These are phyloP conservation scores for Kalanchoe fedtschenkoi DNA, from an alignment of 164 flowering plant genomes.

Conservation along the genomic window DNA sequence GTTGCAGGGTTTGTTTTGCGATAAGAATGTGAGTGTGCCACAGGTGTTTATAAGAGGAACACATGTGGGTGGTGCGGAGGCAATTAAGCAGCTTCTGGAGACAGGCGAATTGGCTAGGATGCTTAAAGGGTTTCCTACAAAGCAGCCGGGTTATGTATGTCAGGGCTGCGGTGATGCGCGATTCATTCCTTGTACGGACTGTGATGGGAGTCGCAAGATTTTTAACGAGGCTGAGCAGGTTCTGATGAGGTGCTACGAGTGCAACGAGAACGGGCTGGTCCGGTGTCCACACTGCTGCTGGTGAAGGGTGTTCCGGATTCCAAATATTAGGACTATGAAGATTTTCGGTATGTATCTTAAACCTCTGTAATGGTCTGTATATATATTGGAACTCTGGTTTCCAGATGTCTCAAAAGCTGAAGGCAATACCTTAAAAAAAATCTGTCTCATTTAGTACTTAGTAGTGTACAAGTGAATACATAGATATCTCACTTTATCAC, in stretches of 20 bases:
- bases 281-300: slow-evolving; percentile 48
- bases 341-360: neutral
- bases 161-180: slow-evolving; percentile 36
- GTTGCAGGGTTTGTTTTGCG: slow-evolving; percentile 27
- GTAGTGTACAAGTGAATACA: too few relatives aligned
- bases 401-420: too few relatives aligned
- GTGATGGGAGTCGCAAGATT: slow-evolving; percentile 46
- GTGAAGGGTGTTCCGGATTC: neutral
- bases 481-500: too few relatives aligned
- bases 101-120: slow-evolving; percentile 43
- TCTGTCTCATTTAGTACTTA: too few relatives aligned
- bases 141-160: slow-evolving; percentile 22
- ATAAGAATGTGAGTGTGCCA: slow-evolving; percentile 24
- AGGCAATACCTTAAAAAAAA: too few relatives aligned
- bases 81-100: slow-evolving; percentile 44
- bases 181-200: slow-evolving; percentile 35
- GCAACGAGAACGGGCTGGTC: slow-evolving; percentile 57
- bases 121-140: slow-evolving; percentile 29
- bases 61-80: slow-evolving; percentile 56
- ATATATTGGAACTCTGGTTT: neutral
- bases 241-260: slow-evolving; percentile 33
- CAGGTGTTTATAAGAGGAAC: slow-evolving; percentile 52
- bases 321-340: neutral
- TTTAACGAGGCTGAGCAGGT: slow-evolving; percentile 28
- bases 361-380: neutral